Percentiles rank a stretch among this genome's conserved stretches.
Conservation (phyloP, 768 basidiomycete species). For the Tubosaeta brunneosetosa region DNA sequence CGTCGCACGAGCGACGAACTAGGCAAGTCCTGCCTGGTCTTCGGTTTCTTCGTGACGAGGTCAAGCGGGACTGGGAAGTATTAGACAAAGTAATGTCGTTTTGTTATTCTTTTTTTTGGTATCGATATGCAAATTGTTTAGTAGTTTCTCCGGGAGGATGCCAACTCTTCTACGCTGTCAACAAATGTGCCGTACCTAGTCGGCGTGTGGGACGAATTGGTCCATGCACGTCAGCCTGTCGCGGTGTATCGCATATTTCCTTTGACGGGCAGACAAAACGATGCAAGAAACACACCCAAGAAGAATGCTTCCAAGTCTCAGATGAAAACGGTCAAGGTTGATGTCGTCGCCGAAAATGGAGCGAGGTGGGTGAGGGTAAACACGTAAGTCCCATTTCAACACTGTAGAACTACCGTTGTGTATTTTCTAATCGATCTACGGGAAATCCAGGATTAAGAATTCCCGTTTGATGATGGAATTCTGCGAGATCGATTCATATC, state of each 20-base stretch:
- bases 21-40: constrained; percentile 35
- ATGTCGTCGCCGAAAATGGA: constrained; percentile 74
- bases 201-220: constrained; percentile 78
- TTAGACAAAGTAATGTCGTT: constrained; percentile 34
- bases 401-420: neutral
- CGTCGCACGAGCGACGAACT: neutral
- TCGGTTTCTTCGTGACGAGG: constrained; percentile 37
- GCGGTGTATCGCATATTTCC: constrained; percentile 47
- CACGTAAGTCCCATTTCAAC: constrained; percentile 52
- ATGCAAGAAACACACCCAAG: neutral
- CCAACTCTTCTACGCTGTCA: constrained; percentile 39
- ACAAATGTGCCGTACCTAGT: constrained; percentile 79
- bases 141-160: constrained; percentile 54
- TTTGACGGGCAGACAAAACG: neutral
- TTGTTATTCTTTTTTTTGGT: neutral
- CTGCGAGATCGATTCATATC: constrained; percentile 77
- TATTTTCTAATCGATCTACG: neutral
- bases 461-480: constrained; percentile 75
- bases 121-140: constrained; percentile 25
- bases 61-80: constrained; percentile 40
- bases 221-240: constrained; percentile 55
- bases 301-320: neutral
- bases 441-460: constrained; percentile 62
- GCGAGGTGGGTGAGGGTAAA: constrained; percentile 80
- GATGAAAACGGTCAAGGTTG: constrained; percentile 55